Percentiles rank a stretch among this genome's conserved stretches.
These are phyloP conservation scores for Colletotrichum sp. DNA, from an alignment of 2,329 filamentous ascomycete genomes.

Conservation along the genomic window DNA sequence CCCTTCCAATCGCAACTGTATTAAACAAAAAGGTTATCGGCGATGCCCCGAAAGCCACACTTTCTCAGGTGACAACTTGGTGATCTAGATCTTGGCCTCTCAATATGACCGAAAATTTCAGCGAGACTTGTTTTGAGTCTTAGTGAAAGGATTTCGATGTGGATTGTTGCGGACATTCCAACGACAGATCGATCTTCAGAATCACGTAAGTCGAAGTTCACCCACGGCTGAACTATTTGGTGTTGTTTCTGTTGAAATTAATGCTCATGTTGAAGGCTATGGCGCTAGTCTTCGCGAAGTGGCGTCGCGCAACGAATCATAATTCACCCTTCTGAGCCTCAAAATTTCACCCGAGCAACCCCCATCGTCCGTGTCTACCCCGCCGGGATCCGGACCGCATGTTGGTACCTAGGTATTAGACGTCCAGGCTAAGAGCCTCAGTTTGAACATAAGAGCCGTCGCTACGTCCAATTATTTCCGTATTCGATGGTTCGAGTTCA, in stretches of 20 bases:
- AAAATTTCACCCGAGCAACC: not conserved
- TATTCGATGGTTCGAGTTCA: not conserved
- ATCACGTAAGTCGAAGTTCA: not conserved
- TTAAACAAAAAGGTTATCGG: not conserved
- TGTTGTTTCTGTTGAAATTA: not conserved
- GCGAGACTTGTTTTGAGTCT: not conserved
- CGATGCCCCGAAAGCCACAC: not conserved
- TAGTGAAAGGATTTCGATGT: fast-evolving
- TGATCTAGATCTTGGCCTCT: not conserved
- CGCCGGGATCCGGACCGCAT: not conserved
- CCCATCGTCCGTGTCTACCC: not conserved
- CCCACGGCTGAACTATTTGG: not conserved
- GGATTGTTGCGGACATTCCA: not conserved
- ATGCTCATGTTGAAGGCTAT: not conserved
- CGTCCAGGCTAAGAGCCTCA: not conserved
- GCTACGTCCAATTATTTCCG: not conserved
- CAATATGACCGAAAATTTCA: not conserved
- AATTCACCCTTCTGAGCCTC: not conserved
- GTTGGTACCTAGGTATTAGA: not conserved
- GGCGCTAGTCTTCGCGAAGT: not conserved
- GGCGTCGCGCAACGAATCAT: not conserved
- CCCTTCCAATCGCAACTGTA: no score
- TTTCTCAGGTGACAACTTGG: not conserved
- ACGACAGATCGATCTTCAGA: not conserved
- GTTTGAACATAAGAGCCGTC: not conserved